These are phyloP conservation scores for Hypoxylon cercidicola DNA, from an alignment of 495 filamentous ascomycete genomes.

Conservation along the genomic window DNA sequence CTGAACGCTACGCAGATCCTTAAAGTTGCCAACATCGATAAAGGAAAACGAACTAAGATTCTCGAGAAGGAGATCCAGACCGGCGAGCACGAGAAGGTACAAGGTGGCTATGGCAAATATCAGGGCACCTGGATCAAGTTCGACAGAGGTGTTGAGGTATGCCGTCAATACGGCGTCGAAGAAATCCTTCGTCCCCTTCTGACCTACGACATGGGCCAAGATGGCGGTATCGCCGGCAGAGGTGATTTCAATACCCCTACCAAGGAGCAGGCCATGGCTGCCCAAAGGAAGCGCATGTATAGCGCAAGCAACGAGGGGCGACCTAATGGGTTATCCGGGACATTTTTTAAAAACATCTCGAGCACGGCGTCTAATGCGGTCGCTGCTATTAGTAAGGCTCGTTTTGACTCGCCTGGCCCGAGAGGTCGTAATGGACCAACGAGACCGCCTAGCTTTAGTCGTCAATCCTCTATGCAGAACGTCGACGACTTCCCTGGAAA, in stretches of 20 bases:
- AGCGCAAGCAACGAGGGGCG: conserved; percentile 76
- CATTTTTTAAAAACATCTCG: conserved; percentile 96
- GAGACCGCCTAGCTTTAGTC: conserved; percentile 63
- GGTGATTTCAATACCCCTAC: conserved; percentile 87
- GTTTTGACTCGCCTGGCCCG: conserved; percentile 86
- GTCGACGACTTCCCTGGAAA: conserved; percentile 55
- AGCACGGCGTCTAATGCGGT: conserved; percentile 90
- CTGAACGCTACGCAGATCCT: conserved; percentile 94
- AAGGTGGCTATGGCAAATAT: conserved; percentile 98
- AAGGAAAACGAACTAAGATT: conserved; percentile 96
- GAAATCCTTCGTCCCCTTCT: conserved; percentile 84
- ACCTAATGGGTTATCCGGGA: conserved; percentile 73
- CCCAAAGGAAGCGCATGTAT: conserved; percentile 90
- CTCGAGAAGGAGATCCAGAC: conserved; percentile 96
- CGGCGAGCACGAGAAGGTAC: conserved; percentile 97
- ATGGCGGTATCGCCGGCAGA: conserved; percentile 69
- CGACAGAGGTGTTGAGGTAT: conserved; percentile 88
- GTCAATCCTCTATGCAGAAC: conserved; percentile 72
- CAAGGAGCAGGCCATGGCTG: conserved; percentile 99
- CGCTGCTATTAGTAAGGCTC: conserved; percentile 93
- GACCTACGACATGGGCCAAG: conserved; percentile 86
- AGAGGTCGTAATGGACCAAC: conserved; percentile 62
- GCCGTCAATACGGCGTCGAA: conserved; percentile 92
- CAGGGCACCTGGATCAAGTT: conserved; percentile 99
- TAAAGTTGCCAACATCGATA: conserved; percentile 95